Conservation (phyloP, 371 early-diverging fungal species). For the Lichtheimia ramosa region DNA sequence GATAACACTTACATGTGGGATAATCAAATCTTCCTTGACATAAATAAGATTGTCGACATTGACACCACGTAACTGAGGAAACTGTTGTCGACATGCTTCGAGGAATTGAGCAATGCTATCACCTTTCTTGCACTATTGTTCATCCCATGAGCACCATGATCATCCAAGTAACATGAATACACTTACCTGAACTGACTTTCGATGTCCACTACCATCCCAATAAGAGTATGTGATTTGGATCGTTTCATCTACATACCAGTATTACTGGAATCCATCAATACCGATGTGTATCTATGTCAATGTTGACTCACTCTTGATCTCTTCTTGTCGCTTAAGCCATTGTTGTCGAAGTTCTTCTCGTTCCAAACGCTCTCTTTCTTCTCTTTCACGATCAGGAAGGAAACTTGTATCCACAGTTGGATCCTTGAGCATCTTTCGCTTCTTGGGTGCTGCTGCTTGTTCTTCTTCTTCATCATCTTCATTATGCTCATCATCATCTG, state of each 20-base stretch:
- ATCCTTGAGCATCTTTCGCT: conserved; percentile 77
- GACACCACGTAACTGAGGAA: conserved; percentile 78
- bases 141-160: too few species aligned
- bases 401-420: conserved; percentile 93
- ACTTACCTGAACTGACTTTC: conserved; percentile 73
- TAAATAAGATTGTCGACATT: conserved; percentile 89
- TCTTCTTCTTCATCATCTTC: conserved; percentile 27
- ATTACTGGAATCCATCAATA: conserved; percentile 13
- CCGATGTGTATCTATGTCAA: neutral
- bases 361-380: conserved; percentile 70
- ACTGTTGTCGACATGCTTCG: conserved; percentile 79
- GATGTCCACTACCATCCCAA: conserved; percentile 97
- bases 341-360: conserved; percentile 62
- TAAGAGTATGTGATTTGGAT: conserved; percentile 88
- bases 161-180: too few species aligned
- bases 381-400: conserved; percentile 90
- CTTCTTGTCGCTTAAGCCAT: conserved; percentile 75
- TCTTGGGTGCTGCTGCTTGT: conserved; percentile 37
- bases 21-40: conserved; percentile 94
- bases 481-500: conserved; percentile 45
- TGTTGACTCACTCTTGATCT: conserved; percentile 57
- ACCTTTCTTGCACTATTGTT: conserved; percentile 81
- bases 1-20: conserved; percentile 80
- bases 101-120: conserved; percentile 88
- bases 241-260: conserved; percentile 57